Evolutionary conservation across 176 grass and related monocot species (phyloP).

Genomic region (Raddia guianensis): DNA sequence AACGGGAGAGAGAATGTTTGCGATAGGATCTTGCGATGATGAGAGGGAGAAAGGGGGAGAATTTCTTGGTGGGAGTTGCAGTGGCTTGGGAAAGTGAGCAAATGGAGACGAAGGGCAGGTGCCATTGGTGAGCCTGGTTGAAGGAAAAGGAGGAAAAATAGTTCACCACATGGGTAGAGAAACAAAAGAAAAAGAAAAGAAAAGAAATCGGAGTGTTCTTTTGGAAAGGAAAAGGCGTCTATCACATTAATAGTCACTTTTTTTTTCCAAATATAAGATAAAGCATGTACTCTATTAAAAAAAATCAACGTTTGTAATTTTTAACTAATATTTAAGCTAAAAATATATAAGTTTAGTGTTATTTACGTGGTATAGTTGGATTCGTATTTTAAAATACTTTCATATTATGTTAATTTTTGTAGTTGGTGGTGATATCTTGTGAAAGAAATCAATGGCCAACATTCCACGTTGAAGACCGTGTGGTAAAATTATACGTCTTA

Average conservation of each 20-base stretch:
- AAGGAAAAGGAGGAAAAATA: not conserved
- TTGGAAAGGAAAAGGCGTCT: constrained; percentile 32
- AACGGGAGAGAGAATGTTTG: constrained; percentile 16
- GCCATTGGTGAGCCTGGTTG: not conserved
- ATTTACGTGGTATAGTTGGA: too few species aligned
- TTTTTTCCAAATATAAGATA: too few species aligned
- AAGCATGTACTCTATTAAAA: too few species aligned
- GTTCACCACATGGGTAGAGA: constrained; percentile 6
- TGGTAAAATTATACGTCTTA: too few species aligned
- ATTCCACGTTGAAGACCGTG: too few species aligned
- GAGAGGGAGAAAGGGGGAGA: constrained; percentile 5
- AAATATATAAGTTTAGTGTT: too few species aligned
- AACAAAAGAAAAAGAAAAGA: not conserved
- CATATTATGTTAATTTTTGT: too few species aligned
- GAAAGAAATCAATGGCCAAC: too few species aligned
- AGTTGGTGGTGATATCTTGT: too few species aligned
- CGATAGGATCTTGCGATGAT: constrained; percentile 35
- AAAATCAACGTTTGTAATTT: too few species aligned
- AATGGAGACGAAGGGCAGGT: constrained; percentile 30
- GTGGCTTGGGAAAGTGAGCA: constrained; percentile 1
- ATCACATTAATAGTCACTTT: not conserved
- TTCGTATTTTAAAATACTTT: too few species aligned
- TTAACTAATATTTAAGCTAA: too few species aligned
- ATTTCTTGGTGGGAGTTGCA: constrained; percentile 34
- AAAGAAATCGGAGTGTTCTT: constrained; percentile 16